Evolutionary conservation across 345 rosid species (phyloP), one percentile per base, ranked within the genome.

Genomic region (Hevea brasiliensis): DNA sequence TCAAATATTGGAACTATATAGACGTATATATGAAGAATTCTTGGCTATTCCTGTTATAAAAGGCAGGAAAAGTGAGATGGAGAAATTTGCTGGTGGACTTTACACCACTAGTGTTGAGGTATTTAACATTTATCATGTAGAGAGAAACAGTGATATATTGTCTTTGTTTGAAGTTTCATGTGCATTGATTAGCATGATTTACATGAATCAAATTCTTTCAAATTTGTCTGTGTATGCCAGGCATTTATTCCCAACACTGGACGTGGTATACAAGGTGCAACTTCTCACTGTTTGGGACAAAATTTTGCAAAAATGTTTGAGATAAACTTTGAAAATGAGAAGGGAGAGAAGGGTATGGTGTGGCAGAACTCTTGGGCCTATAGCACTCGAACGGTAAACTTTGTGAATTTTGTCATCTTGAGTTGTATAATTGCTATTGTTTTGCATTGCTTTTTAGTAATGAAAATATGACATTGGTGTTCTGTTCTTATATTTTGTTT

Each of bases 301-400:
- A 95, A 95, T 69, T 95, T 95, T 63, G 97, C 99, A 10, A 92
- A 92, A 79, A 95, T 95, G 98, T 95, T 92, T 59, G 97, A 95
- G 80, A 95, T 90, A 37, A 87, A 82, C 84, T 92, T 84, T 77
- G 97, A 95, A 84, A 89, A 95, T 81, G 98, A 95, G 64, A 92
- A 89, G 80, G 93, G 96, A 61, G 97, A 91, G 85, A 92, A 79
- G 82, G 86, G 81, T 48, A 91, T 87, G 97, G 97, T 84, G 77
- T 95, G 99, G 99, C 99, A 95, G 86, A 95, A 95, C 78, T 95
- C 99, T 21, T 95, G 98, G 99, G 99, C 97, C n/a, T 95, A 89
- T 77, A 92, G 90, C 77, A 91, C 98, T 41, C 83, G 98, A 68
- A 90, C 92, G 61, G 92, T 95, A 87, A 67, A 58, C 15, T 69